Conservation (phyloP, 805 yeast species). For the Maudiozyma serrabonitensis region DNA sequence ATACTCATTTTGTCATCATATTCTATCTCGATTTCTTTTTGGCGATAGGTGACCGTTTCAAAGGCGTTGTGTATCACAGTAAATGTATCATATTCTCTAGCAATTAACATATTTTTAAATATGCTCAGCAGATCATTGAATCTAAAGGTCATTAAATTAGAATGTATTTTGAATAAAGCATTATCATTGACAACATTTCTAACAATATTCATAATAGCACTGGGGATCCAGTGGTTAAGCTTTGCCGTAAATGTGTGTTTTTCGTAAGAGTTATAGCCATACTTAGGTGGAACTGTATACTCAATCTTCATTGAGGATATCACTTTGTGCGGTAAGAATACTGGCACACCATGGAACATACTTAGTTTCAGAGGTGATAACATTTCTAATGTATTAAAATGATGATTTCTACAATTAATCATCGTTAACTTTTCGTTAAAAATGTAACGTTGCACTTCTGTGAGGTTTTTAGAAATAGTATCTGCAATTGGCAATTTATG, state of each 20-base stretch:
- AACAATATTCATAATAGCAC: slow-evolving; percentile 13
- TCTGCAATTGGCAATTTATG: slow-evolving; percentile 4
- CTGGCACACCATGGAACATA: slow-evolving; percentile 49
- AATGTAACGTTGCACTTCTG: slow-evolving; percentile 28
- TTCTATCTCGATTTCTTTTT: slow-evolving; percentile 23
- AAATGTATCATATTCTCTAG: slow-evolving; percentile 9
- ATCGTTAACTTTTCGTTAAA: slow-evolving; percentile 27
- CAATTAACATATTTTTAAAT: slow-evolving; percentile 13
- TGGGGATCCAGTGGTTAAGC: slow-evolving; percentile 45
- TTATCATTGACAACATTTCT: slow-evolving; percentile 9
- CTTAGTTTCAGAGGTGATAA: slow-evolving; percentile 44
- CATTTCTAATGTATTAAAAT: slow-evolving; percentile 41
- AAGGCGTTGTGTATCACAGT: slow-evolving; percentile 13
- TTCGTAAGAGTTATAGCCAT: slow-evolving; percentile 28
- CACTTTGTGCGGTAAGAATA: slow-evolving; percentile 44
- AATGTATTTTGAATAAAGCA: slow-evolving; percentile 6
- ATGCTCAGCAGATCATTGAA: slow-evolving; percentile 13
- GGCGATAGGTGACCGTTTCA: slow-evolving; percentile 17
- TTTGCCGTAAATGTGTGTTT: slow-evolving; percentile 42
- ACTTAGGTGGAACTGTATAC: slow-evolving; percentile 34
- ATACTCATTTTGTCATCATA: slow-evolving; percentile 9
- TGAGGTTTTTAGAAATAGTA: slow-evolving; percentile 14
- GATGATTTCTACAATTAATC: slow-evolving; percentile 53
- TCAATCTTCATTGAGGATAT: slow-evolving; percentile 39
- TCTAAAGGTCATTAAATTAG: slow-evolving; percentile 10